phyloP scores from a whole-genome alignment of 331 rosid species.

The Quercus tomentella region DNA sequence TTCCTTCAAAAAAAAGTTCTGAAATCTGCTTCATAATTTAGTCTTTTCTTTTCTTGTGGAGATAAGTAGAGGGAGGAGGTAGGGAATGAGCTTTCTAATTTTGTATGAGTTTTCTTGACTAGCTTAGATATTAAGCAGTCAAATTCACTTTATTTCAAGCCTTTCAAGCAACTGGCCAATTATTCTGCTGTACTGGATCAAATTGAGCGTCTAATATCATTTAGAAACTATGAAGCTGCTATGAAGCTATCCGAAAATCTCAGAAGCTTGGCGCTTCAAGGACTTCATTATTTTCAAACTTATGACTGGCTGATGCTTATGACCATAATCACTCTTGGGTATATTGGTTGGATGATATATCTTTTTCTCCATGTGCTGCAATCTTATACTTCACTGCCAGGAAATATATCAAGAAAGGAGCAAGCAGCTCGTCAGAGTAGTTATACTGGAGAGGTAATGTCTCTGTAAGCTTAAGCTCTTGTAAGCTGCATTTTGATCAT shows the following conservation, averaged over 20 bases:
- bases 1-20: background rate
- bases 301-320: conserved; percentile 93
- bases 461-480: conserved; percentile 37
- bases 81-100: background rate
- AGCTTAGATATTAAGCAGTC: conserved; percentile 70
- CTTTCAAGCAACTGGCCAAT: conserved; percentile 72
- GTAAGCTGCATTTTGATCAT: conserved; percentile 6
- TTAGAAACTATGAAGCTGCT: conserved; percentile 65
- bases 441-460: conserved; percentile 56
- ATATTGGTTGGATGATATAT: conserved; percentile 86
- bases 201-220: conserved; percentile 61
- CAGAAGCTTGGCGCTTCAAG: conserved; percentile 72
- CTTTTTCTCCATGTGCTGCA: conserved; percentile 80
- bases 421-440: conserved; percentile 35
- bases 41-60: background rate
- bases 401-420: conserved; percentile 41
- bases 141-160: conserved; percentile 63
- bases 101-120: conserved; percentile 51
- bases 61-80: background rate
- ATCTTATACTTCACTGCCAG: conserved; percentile 74
- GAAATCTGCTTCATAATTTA: background rate
- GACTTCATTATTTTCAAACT: conserved; percentile 91
- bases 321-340: conserved; percentile 80
- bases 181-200: conserved; percentile 55
- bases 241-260: conserved; percentile 60